Percentiles rank a stretch among this genome's conserved stretches.
Evolutionary conservation across 345 rosid species (phyloP).

Genomic region (Euphorbia lathyris): DNA sequence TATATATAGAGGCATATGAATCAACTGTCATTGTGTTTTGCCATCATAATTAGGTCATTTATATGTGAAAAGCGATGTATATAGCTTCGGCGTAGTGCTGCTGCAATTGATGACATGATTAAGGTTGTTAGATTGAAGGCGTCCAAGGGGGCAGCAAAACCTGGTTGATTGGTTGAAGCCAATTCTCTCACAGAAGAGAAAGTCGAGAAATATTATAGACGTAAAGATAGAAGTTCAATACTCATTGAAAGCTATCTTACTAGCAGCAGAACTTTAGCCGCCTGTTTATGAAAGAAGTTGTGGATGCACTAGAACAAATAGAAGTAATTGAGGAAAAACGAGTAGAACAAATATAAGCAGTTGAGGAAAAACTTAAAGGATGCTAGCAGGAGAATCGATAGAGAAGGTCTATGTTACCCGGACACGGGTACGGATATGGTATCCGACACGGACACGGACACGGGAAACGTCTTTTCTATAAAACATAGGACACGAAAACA

Average conservation of each 20-base stretch:
- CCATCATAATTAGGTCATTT: constrained; percentile 42
- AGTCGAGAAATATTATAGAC: constrained; percentile 42
- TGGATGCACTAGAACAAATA: constrained; percentile 50
- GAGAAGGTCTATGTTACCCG: too few species aligned
- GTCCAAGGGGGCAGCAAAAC: constrained; percentile 41
- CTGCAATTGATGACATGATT: constrained; percentile 54
- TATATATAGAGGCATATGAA: not conserved
- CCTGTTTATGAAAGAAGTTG: constrained; percentile 58
- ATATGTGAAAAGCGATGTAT: constrained; percentile 69
- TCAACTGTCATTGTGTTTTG: not conserved
- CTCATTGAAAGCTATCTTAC: not conserved
- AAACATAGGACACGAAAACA: too few species aligned
- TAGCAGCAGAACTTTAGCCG: constrained; percentile 21
- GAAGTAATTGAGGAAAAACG: constrained; percentile 30
- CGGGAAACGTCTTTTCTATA: too few species aligned
- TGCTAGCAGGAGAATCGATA: too few species aligned
- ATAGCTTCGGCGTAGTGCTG: constrained; percentile 63
- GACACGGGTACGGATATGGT: too few species aligned
- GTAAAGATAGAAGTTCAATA: not conserved
- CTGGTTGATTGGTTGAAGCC: constrained; percentile 59
- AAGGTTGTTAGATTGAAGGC: constrained; percentile 41
- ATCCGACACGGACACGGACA: too few species aligned
- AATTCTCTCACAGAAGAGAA: constrained; percentile 36
- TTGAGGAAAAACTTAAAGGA: too few species aligned
- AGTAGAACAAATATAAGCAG: too few species aligned